phyloP scores from a whole-genome alignment of 1,139 yeast species.

The Kurtzmaniella quercitrusa region DNA sequence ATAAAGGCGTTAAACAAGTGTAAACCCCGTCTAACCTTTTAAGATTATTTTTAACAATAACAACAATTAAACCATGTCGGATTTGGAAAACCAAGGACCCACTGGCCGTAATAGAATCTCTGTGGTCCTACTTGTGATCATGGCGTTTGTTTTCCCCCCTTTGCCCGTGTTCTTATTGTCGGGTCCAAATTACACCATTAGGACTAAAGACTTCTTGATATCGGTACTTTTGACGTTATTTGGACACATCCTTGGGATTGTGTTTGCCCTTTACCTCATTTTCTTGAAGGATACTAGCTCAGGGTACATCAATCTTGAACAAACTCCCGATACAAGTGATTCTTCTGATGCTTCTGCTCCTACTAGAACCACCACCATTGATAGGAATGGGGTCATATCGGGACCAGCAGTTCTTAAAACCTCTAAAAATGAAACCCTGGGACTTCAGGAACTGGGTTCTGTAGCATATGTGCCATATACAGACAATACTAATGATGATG shows the following conservation, averaged over 20 bases:
- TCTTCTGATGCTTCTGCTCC: neutral
- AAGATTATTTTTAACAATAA: no score
- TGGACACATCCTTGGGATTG: constrained; percentile 36
- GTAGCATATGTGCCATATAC: constrained; percentile 6
- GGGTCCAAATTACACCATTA: constrained; percentile 19
- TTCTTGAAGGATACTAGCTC: constrained; percentile 13
- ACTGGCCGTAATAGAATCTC: neutral
- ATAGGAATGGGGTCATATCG: no score
- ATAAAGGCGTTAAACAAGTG: no score
- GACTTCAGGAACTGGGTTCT: neutral
- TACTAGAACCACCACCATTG: neutral
- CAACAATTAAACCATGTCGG: constrained; percentile 5
- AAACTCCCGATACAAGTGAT: constrained; percentile 12
- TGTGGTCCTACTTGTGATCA: constrained; percentile 23
- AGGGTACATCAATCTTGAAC: constrained; percentile 20
- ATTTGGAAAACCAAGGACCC: constrained; percentile 3
- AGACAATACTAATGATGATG: constrained; percentile 8
- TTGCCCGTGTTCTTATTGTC: constrained; percentile 31
- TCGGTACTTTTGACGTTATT: constrained; percentile 31
- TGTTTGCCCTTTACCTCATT: constrained; percentile 33
- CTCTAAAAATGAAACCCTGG: neutral
- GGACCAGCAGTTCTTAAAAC: neutral
- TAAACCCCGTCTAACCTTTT: no score
- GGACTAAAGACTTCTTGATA: constrained; percentile 33
- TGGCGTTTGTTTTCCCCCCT: constrained; percentile 38